Conservation (phyloP, 257 asterid genomes). For the Jasminum sambac region DNA sequence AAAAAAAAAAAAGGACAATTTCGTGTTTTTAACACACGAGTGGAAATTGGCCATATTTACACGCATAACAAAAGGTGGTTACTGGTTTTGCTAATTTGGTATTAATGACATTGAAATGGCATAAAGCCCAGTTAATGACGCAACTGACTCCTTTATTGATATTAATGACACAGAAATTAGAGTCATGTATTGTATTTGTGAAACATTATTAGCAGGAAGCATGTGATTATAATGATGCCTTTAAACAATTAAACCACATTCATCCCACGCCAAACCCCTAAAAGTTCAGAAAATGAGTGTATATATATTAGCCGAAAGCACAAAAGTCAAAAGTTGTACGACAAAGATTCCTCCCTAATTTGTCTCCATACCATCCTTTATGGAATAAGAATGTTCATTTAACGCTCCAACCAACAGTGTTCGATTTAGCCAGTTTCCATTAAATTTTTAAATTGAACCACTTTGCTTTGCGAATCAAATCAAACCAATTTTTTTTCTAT, state of each 20-base stretch:
- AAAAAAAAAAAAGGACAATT: too few relatives aligned
- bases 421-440: too few relatives aligned
- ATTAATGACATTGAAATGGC: neutral
- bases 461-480: too few relatives aligned
- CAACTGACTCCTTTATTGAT: neutral
- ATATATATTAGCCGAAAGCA: neutral
- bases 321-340: neutral
- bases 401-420: neutral
- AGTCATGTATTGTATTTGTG: neutral
- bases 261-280: neutral
- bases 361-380: neutral
- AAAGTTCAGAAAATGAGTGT: neutral
- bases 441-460: too few relatives aligned
- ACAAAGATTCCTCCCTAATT: neutral
- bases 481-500: too few relatives aligned
- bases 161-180: neutral
- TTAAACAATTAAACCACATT: constrained; percentile 6
- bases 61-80: neutral
- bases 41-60: too few relatives aligned
- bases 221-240: neutral
- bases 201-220: neutral
- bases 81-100: neutral
- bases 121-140: neutral
- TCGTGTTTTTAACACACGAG: too few relatives aligned
- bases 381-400: neutral